phyloP scores from a whole-genome alignment of 2,329 filamentous ascomycete genomes.

The Colletotrichum abscissum region DNA sequence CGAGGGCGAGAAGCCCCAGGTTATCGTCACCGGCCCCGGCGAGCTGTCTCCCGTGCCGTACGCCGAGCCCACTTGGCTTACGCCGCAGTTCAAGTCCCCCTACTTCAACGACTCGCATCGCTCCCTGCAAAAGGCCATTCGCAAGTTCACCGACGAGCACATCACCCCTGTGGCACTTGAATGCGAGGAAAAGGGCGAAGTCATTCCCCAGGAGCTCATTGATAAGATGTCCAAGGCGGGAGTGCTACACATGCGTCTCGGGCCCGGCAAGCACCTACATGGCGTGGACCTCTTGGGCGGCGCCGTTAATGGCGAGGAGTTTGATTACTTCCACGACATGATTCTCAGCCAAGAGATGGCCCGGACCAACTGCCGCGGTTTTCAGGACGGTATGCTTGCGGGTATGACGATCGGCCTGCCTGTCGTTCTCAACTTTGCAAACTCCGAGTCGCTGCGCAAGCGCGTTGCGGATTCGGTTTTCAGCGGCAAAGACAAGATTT shows the following conservation, averaged over 20 bases:
- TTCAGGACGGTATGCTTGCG: conserved; percentile 88
- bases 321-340: conserved; percentile 89
- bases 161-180: conserved; percentile 80
- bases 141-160: conserved; percentile 78
- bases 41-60: conserved; percentile 84
- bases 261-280: conserved; percentile 84
- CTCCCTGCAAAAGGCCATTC: conserved; percentile 74
- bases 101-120: conserved; percentile 84
- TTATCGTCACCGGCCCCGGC: conserved; percentile 76
- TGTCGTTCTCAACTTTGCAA: conserved; percentile 83
- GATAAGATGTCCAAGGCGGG: conserved; percentile 81
- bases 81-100: conserved; percentile 79
- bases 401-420: conserved; percentile 88
- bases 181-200: conserved; percentile 79
- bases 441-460: conserved; percentile 73
- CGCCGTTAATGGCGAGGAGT: conserved; percentile 80
- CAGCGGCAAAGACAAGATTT: conserved; percentile 87
- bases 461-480: conserved; percentile 78
- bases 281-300: conserved; percentile 76
- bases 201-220: conserved; percentile 78
- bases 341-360: conserved; percentile 80
- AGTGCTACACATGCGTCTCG: conserved; percentile 84
- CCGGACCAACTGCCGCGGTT: conserved; percentile 79
- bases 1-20: conserved; percentile 78
- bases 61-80: conserved; percentile 86